phyloP scores from a whole-genome alignment of 257 asterid genomes.

The Solanum medicagineum region DNA sequence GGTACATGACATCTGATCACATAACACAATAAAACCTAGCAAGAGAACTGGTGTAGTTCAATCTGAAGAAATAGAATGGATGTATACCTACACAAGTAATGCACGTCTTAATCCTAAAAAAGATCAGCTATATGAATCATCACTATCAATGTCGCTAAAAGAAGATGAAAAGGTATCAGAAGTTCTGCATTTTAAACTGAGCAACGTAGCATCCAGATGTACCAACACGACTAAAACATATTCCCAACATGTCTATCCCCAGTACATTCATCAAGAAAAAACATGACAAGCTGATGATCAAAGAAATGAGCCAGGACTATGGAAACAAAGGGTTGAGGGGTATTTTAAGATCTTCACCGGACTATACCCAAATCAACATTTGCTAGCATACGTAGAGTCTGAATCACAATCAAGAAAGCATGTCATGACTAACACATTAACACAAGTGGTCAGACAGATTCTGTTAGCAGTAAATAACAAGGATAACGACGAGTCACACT shows the following conservation, averaged over 20 bases:
- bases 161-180: neutral
- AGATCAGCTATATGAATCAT: neutral
- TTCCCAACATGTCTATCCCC: neutral
- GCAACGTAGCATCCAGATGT: neutral
- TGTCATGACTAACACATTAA: neutral
- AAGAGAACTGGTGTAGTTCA: neutral
- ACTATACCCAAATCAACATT: neutral
- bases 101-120: neutral
- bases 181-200: neutral
- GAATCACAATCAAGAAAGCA: neutral
- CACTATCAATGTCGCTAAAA: neutral
- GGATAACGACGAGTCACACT: neutral
- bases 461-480: neutral
- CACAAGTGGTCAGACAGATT: neutral
- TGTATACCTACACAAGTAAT: neutral
- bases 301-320: neutral
- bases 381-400: neutral
- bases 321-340: neutral
- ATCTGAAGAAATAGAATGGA: neutral
- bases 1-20: neutral
- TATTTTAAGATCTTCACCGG: neutral
- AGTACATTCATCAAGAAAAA: neutral
- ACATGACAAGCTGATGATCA: neutral
- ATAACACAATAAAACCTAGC: neutral
- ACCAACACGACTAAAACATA: neutral